A percentile compares a stretch with the other conserved stretches of the same genome.
phyloP scores from a whole-genome alignment of 495 filamentous ascomycete species.

The Penicillium argentinense region DNA sequence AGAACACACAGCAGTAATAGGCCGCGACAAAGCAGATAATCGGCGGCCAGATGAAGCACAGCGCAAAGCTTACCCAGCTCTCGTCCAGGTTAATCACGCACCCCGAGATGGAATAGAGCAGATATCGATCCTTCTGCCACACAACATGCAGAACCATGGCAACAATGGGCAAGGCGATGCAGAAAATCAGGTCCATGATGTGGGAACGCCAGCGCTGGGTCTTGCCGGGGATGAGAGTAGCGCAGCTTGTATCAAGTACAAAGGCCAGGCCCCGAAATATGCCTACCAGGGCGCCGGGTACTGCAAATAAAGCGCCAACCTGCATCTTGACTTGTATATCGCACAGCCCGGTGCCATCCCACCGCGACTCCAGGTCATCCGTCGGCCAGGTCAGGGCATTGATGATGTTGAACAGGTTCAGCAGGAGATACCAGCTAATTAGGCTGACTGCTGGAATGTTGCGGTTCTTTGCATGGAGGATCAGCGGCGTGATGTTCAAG shows the following conservation, averaged over 20 bases:
- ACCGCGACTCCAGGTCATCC: slow-evolving; percentile 68
- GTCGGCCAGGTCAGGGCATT: slow-evolving; percentile 82
- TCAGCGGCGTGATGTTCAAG: slow-evolving; percentile 47
- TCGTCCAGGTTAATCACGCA: slow-evolving; percentile 64
- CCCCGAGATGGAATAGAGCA: slow-evolving; percentile 70
- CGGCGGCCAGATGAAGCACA: slow-evolving; percentile 66
- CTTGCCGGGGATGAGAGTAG: slow-evolving; percentile 52
- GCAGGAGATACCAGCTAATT: slow-evolving; percentile 60
- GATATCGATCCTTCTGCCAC: slow-evolving; percentile 69
- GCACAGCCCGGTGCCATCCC: slow-evolving; percentile 72
- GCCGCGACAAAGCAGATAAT: slow-evolving; percentile 62
- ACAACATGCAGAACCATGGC: slow-evolving; percentile 68
- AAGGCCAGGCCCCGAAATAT: slow-evolving; percentile 74
- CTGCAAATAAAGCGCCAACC: slow-evolving; percentile 61
- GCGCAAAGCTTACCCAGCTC: slow-evolving; percentile 68
- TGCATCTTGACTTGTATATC: slow-evolving; percentile 77
- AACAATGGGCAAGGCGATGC: slow-evolving; percentile 65
- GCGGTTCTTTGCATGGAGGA: slow-evolving; percentile 42
- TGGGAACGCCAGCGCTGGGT: slow-evolving; percentile 52
- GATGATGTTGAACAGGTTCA: slow-evolving; percentile 68
- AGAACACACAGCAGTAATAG: slow-evolving; percentile 69
- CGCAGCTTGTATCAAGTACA: slow-evolving; percentile 65
- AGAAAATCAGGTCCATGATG: slow-evolving; percentile 63
- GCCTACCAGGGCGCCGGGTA: slow-evolving; percentile 58
- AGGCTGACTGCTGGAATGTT: slow-evolving; percentile 54